A percentile compares a stretch with the other conserved stretches of the same genome.
phyloP scores from a whole-genome alignment of 441 rosid genomes.

The Aquilaria agallochum region DNA sequence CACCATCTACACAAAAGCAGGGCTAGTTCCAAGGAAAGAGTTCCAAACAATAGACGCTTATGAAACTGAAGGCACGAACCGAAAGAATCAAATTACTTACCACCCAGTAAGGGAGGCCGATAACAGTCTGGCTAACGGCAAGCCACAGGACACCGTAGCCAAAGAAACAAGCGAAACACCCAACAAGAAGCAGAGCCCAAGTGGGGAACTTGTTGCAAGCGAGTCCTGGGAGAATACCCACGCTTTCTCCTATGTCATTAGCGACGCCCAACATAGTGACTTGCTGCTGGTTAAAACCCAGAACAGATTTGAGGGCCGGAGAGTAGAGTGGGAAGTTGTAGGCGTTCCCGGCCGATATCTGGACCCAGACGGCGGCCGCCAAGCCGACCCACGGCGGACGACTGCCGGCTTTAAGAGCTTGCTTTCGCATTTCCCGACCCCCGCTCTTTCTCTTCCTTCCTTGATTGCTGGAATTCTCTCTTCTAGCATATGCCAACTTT shows the following conservation, averaged over 20 bases:
- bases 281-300: slow-evolving; percentile 84
- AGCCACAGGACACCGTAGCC: slow-evolving; percentile 96
- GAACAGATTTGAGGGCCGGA: slow-evolving; percentile 62
- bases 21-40: background rate
- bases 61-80: no score
- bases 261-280: slow-evolving; percentile 90
- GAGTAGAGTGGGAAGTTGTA: slow-evolving; percentile 93
- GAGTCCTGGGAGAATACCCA: slow-evolving; percentile 79
- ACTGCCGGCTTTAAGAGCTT: slow-evolving; percentile 66
- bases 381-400: slow-evolving; percentile 97
- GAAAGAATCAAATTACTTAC: slow-evolving; percentile 26
- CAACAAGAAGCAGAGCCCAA: slow-evolving; percentile 72
- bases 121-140: slow-evolving; percentile 54
- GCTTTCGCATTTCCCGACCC: slow-evolving; percentile 41
- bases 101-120: slow-evolving; percentile 78
- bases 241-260: slow-evolving; percentile 85
- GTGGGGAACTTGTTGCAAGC: slow-evolving; percentile 90
- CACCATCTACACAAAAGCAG: background rate
- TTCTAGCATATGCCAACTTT: no score
- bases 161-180: slow-evolving; percentile 61
- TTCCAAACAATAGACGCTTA: background rate
- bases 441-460: no score
- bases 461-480: no score
- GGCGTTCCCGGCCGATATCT: slow-evolving; percentile 63
- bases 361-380: slow-evolving; percentile 93